Evolutionary conservation across 768 basidiomycete genomes (phyloP).

Genomic region (Boletus barrowsii): DNA sequence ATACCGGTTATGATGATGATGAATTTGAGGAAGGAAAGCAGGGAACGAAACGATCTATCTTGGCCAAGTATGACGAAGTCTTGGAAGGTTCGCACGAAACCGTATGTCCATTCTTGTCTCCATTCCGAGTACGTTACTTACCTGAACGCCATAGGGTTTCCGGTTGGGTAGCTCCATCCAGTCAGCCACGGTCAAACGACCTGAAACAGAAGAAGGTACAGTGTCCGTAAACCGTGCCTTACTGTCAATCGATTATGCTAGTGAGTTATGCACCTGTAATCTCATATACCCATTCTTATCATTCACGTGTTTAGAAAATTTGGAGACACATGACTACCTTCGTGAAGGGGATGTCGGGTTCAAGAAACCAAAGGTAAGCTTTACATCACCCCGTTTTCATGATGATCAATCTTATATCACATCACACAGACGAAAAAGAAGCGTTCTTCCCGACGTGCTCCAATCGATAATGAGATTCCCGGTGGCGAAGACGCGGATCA

Average conservation of each 20-base stretch:
- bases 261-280: constrained; percentile 45
- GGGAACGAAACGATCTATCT: constrained; percentile 77
- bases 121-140: neutral
- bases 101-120: constrained; percentile 38
- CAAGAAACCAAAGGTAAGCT: constrained; percentile 84
- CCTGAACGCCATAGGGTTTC: constrained; percentile 61
- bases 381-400: neutral
- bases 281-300: constrained; percentile 4
- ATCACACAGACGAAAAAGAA: constrained; percentile 85
- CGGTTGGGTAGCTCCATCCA: constrained; percentile 68
- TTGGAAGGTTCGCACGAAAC: constrained; percentile 71
- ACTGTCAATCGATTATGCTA: constrained; percentile 84
- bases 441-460: constrained; percentile 62
- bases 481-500: constrained; percentile 22
- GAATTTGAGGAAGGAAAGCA: constrained; percentile 76
- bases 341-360: constrained; percentile 92
- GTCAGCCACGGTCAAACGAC: constrained; percentile 34
- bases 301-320: constrained; percentile 58
- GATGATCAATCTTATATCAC: neutral
- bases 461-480: constrained; percentile 38
- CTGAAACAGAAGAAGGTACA: constrained; percentile 46
- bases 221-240: constrained; percentile 76
- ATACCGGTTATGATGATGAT: constrained; percentile 95
- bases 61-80: constrained; percentile 93
- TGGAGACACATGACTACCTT: constrained; percentile 82